These are phyloP conservation scores for Trichoderma atrobrunneum DNA, from an alignment of 2,329 filamentous ascomycete genomes.

Conservation along the genomic window DNA sequence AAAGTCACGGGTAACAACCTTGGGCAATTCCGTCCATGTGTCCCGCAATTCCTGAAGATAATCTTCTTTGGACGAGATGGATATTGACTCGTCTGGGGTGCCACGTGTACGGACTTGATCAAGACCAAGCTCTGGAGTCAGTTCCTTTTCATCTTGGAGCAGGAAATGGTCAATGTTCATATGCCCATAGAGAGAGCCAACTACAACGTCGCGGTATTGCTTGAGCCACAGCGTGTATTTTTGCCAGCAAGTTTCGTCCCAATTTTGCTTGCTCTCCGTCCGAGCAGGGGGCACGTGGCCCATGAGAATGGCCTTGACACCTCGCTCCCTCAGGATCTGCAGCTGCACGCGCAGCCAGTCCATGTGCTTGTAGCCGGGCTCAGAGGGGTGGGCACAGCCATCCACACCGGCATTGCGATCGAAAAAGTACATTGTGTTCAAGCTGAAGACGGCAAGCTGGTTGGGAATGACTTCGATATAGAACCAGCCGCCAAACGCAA, in stretches of 20 bases:
- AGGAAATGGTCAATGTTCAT: slow-evolving; percentile 99
- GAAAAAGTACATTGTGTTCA: slow-evolving; percentile 97
- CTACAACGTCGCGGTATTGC: slow-evolving; percentile 87
- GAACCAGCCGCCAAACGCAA: slow-evolving; percentile 92
- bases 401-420: slow-evolving; percentile 90
- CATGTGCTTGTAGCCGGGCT: slow-evolving; percentile 91
- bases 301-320: slow-evolving; percentile 91
- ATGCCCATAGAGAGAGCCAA: slow-evolving; percentile 79
- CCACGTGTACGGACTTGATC: slow-evolving; percentile 27
- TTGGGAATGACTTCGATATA: slow-evolving; percentile 86
- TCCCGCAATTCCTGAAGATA: slow-evolving; percentile 77
- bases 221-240: slow-evolving; percentile 90
- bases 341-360: slow-evolving; percentile 94
- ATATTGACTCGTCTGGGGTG: slow-evolving; percentile 52
- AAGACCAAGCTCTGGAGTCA: slow-evolving; percentile 56
- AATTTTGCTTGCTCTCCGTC: slow-evolving; percentile 78
- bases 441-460: slow-evolving; percentile 81
- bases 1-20: slow-evolving; percentile 37
- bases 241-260: slow-evolving; percentile 98
- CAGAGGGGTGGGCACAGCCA: slow-evolving; percentile 72
- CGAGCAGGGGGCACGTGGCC: slow-evolving; percentile 92
- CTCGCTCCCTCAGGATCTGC: slow-evolving; percentile 73
- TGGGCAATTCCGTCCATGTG: slow-evolving; percentile 74
- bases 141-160: slow-evolving; percentile 77
- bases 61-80: slow-evolving; percentile 57